Conservation (phyloP, 164 flowering plant species). For the Macadamia tetraphylla region DNA sequence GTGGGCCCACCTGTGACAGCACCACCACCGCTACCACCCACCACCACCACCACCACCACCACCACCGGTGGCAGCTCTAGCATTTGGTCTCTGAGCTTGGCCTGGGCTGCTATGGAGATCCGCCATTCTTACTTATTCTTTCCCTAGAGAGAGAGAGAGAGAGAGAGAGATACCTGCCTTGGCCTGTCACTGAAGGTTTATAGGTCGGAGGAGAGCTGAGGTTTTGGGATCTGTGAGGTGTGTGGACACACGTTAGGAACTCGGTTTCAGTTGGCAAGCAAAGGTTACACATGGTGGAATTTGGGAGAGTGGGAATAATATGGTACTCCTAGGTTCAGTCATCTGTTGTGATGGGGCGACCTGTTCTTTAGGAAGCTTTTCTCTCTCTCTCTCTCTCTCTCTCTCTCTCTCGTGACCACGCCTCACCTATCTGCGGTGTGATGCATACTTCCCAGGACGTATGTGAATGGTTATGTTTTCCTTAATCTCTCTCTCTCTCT, state of each 20-base stretch:
- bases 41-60: too few species aligned
- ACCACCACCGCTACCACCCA: too few species aligned
- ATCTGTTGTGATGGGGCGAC: neutral
- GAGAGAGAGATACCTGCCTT: too few species aligned
- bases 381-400: too few species aligned
- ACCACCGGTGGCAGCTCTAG: too few species aligned
- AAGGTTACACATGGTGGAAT: conserved; percentile 1
- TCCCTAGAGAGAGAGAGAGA: neutral
- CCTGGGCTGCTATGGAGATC: conserved; percentile 21
- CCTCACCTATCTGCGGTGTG: too few species aligned
- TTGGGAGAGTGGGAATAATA: too few species aligned
- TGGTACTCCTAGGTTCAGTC: neutral
- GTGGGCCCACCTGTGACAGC: neutral
- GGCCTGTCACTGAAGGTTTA: neutral
- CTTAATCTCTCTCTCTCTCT: too few species aligned
- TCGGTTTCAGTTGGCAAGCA: neutral
- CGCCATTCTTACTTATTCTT: conserved; percentile 18
- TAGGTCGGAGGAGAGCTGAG: neutral
- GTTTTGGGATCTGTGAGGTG: neutral
- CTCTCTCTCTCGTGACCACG: too few species aligned
- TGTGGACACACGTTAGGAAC: neutral
- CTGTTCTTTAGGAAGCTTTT: neutral
- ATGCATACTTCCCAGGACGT: too few species aligned
- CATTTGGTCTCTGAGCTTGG: conserved; percentile 4
- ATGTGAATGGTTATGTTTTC: too few species aligned